Evolutionary conservation across 2,329 filamentous ascomycete genomes (phyloP).

Genomic region (Xylaria sp.): DNA sequence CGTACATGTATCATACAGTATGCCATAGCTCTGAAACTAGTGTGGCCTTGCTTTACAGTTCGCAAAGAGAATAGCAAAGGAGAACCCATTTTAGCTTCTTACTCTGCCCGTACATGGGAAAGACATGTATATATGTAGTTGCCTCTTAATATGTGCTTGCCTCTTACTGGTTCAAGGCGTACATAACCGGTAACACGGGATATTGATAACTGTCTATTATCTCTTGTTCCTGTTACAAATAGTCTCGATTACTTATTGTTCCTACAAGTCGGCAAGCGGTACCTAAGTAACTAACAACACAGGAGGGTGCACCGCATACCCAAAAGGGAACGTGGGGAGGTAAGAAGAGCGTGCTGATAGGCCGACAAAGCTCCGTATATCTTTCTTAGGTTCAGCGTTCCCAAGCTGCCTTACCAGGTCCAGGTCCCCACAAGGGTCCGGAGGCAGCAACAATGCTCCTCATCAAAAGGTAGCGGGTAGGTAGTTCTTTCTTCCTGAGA

Average conservation of each 20-base stretch:
- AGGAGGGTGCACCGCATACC: slow-evolving; percentile 17
- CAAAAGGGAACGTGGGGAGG: slow-evolving; percentile 32
- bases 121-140: not conserved
- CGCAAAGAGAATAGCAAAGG: not conserved
- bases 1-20: not conserved
- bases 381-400: not conserved
- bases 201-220: too few species aligned
- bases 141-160: too few species aligned
- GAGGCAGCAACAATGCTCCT: not conserved
- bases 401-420: not conserved
- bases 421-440: slow-evolving; percentile 2
- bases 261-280: not conserved
- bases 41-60: not conserved
- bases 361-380: slow-evolving; percentile 7
- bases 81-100: not conserved
- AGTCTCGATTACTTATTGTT: too few species aligned
- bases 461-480: too few species aligned
- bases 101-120: too few species aligned
- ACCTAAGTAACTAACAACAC: not conserved
- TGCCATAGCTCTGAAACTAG: not conserved
- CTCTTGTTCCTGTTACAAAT: too few species aligned
- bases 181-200: too few species aligned
- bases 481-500: not conserved
- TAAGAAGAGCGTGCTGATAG: slow-evolving; percentile 28
- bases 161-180: too few species aligned